Evolutionary conservation across 2,329 filamentous ascomycete species (phyloP), one percentile per base, ranked within the genome.

Genomic region (Cryphonectria naterciae): DNA sequence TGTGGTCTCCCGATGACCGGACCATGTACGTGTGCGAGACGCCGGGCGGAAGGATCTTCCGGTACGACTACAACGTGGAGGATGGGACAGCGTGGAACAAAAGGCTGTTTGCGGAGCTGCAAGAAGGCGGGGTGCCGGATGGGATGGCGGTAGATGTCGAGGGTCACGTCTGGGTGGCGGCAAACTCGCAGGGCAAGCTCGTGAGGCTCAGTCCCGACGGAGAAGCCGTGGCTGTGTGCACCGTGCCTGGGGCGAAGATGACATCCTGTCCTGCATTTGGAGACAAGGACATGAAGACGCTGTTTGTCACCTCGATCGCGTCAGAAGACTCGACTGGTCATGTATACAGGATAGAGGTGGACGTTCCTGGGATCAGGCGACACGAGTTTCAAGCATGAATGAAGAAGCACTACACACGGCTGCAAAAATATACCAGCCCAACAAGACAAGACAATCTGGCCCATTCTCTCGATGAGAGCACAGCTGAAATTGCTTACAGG

Each of bases 1-100:
- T 76, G 22, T 77, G 72, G 70, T 75, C 75, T 2, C 75, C 74
- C 11, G 75, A 76, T 39, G 71, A 74, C 32, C 61, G 68, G 37
- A 72, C 43, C 17, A 67, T 72, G 66, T 72, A 67, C 37, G 71
- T 37, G 28, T 65, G 63, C 56, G 71, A 72, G 68, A 72, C 71
- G 15, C 68, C 71, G 5, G 63, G 56, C 7, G 68, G 71, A 15
- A 66, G 52, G n/a, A 13, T 72, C 19, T 70, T 64, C 49, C 54
- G 60, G n/a, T 72, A 58, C 28, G 66, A 72, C 19, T 72, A 72
- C 54, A 39, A 68, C 32, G 19, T 52, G 28, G 64, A 56, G 8
- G 62, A 46, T 22, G 71, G 71, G 2, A 60, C 2, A 2, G 64
- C 69, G n/a, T 56, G 65, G 11, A 70, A 72, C 17, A 72, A 64